These are phyloP conservation scores for Coemansia sp. DNA, from an alignment of 192 early-diverging fungal species.

Conservation along the genomic window DNA sequence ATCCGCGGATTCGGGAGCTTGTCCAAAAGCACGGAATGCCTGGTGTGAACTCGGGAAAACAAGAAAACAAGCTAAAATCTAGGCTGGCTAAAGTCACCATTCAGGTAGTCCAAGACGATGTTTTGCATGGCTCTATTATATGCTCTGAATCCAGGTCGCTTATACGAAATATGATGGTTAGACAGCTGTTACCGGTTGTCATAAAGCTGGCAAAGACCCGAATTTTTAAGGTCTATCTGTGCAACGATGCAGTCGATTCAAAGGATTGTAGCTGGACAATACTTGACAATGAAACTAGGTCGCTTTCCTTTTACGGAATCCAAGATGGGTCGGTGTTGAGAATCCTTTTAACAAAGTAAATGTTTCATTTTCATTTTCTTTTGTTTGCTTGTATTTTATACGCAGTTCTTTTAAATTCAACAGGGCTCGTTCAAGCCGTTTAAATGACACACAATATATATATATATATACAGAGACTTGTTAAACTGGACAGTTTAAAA, in stretches of 20 bases:
- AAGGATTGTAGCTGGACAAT: conserved; percentile 3
- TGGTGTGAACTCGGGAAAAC: background rate
- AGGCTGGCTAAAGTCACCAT: conserved; percentile 9
- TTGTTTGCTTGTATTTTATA: no score
- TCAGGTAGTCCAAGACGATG: conserved; percentile 6
- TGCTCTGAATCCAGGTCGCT: conserved; percentile 11
- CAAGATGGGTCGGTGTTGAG: conserved; percentile 27
- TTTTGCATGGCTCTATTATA: background rate
- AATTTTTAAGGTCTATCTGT: conserved; percentile 8
- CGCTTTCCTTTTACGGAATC: conserved; percentile 36
- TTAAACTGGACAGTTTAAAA: no score
- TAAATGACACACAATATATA: no score
- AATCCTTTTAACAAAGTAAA: background rate
- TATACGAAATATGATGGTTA: conserved; percentile 37
- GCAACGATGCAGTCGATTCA: background rate
- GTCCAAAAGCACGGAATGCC: conserved; percentile 23
- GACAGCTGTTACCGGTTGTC: conserved; percentile 31
- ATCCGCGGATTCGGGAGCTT: conserved; percentile 21
- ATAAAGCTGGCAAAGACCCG: conserved; percentile 26
- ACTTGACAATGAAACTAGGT: conserved; percentile 29
- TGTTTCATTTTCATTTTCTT: no score
- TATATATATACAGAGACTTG: no score
- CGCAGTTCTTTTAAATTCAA: no score
- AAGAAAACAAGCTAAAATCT: conserved; percentile 11
- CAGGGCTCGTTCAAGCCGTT: no score